These are phyloP conservation scores for Russula earlei DNA, from an alignment of 768 basidiomycete genomes.

Conservation along the genomic window DNA sequence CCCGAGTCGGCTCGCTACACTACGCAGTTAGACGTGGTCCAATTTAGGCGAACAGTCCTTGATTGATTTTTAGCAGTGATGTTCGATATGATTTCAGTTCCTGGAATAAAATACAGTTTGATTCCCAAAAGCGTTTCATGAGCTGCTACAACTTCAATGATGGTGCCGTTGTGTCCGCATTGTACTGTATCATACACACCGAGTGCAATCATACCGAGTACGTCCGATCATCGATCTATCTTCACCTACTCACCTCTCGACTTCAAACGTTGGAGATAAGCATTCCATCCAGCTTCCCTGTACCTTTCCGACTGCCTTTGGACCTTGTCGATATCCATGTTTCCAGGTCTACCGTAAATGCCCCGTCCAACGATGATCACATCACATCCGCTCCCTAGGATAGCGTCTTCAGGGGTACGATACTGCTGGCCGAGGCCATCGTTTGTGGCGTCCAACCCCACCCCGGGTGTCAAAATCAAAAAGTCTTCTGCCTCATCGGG, in stretches of 20 bases:
- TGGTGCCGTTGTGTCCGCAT: neutral
- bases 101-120: no score
- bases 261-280: conserved; percentile 49
- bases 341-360: conserved; percentile 62
- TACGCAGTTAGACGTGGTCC: no score
- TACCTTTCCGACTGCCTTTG: conserved; percentile 76
- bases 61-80: no score
- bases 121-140: no score
- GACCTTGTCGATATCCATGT: conserved; percentile 39
- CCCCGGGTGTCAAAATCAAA: conserved; percentile 85
- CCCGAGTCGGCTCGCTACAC: no score
- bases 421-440: conserved; percentile 41
- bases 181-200: neutral
- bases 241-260: neutral
- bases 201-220: neutral
- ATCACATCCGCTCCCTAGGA: conserved; percentile 78
- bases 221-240: neutral
- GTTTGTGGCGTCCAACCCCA: conserved; percentile 68
- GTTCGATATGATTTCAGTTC: no score
- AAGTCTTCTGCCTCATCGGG: conserved; percentile 52
- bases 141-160: no score
- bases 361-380: conserved; percentile 97
- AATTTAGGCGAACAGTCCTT: no score
- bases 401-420: conserved; percentile 83
- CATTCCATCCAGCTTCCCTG: conserved; percentile 79